Evolutionary conservation across 257 asterid genomes (phyloP).

Genomic region (Thymus mandschuricus): DNA sequence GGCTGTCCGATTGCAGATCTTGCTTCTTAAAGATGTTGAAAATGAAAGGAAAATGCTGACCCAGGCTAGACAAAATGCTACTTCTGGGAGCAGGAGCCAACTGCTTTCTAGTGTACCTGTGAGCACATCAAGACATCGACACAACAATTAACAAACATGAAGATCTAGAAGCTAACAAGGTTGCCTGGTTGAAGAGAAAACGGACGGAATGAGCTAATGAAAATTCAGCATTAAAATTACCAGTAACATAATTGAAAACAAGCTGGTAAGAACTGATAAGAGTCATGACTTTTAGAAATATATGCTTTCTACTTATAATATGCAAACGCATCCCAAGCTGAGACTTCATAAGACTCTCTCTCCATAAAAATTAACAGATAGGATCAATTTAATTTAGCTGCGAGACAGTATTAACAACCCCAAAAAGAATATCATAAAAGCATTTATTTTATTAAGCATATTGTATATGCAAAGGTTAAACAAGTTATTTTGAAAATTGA

Average conservation of each 20-base stretch:
- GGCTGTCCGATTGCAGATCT: slow-evolving; percentile 43
- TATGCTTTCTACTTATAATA: not conserved
- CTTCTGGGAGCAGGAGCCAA: slow-evolving; percentile 57
- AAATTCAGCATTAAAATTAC: slow-evolving; percentile 11
- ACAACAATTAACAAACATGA: slow-evolving; percentile 6
- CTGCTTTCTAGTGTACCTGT: slow-evolving; percentile 49
- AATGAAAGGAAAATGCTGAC: slow-evolving; percentile 78
- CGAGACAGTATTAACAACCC: not conserved
- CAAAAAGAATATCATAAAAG: not conserved
- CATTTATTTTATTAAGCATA: slow-evolving; percentile 9
- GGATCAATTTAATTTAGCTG: not conserved
- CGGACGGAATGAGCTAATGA: slow-evolving; percentile 6
- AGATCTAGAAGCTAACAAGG: slow-evolving; percentile 22
- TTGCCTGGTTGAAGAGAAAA: slow-evolving; percentile 15
- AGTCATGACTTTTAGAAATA: not conserved
- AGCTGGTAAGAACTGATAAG: slow-evolving; percentile 19
- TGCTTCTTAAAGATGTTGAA: slow-evolving; percentile 74
- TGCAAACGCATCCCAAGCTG: slow-evolving; percentile 7
- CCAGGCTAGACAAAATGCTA: slow-evolving; percentile 74
- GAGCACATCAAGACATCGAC: slow-evolving; percentile 28
- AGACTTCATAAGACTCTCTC: not conserved
- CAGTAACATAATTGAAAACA: slow-evolving; percentile 5
- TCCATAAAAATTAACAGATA: not conserved
- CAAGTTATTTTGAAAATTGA: slow-evolving; percentile 12
- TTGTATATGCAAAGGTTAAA: slow-evolving; percentile 2